phyloP scores from a whole-genome alignment of 352 stramenopile species.

The Globisporangium middletonii region DNA sequence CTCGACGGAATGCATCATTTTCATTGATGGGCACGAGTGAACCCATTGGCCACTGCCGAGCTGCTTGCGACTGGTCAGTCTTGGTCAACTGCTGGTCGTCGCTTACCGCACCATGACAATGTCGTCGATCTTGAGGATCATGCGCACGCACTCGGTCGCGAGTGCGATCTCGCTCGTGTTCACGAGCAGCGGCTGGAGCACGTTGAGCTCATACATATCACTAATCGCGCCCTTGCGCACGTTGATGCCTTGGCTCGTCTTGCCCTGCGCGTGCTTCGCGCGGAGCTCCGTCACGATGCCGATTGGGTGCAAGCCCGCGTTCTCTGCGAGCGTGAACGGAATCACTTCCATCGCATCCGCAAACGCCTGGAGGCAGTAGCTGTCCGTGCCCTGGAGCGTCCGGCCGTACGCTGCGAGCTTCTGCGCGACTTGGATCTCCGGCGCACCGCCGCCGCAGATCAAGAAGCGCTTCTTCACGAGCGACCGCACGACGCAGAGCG shows the following conservation, averaged over 20 bases:
- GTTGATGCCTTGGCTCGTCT: conserved; percentile 94
- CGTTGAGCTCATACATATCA: conserved; percentile 98
- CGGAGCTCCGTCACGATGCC: conserved; percentile 97
- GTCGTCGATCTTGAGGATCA: conserved; percentile 99
- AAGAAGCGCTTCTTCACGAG: conserved; percentile 99
- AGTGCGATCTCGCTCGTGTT: conserved; percentile 96
- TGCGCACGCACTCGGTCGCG: conserved; percentile 97
- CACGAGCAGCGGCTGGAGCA: conserved; percentile 98
- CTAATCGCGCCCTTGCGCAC: conserved; percentile 94
- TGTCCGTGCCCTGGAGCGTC: conserved; percentile 92
- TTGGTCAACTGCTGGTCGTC: no score
- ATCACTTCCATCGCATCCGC: conserved; percentile 98
- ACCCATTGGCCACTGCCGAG: no score
- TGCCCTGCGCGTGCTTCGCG: conserved; percentile 91
- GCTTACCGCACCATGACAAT: conserved; percentile 95
- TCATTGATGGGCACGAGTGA: no score
- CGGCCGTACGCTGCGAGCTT: conserved; percentile 91
- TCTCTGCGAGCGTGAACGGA: conserved; percentile 99
- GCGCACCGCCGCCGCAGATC: conserved; percentile 96
- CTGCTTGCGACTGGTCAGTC: no score
- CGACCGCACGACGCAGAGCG: conserved; percentile 96
- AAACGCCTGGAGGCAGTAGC: conserved; percentile 97
- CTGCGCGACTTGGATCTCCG: conserved; percentile 96
- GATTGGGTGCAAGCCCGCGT: conserved; percentile 98
- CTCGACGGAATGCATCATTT: no score